A percentile compares a stretch with the other conserved stretches of the same genome.
phyloP scores from a whole-genome alignment of 1,284 basidiomycete species.

The Cryptococcus wingfieldii region DNA sequence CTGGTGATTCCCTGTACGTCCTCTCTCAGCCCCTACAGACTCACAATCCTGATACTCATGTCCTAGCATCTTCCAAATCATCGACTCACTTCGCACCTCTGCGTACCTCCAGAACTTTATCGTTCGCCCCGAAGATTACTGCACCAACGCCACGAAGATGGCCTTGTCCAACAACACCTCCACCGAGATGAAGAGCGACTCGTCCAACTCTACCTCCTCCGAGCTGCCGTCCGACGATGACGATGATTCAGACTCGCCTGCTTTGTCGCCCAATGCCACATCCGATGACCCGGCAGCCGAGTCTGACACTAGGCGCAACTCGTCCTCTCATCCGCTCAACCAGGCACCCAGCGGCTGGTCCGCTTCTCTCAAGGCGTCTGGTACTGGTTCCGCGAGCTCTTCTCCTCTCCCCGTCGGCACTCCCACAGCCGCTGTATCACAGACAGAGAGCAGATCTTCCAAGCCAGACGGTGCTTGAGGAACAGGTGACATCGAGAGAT shows the following conservation, averaged over 20 bases:
- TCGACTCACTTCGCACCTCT: constrained; percentile 5
- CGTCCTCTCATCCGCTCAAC: too few relatives aligned
- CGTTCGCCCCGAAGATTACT: background rate
- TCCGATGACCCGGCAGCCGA: too few relatives aligned
- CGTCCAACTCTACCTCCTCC: background rate
- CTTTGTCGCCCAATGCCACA: background rate
- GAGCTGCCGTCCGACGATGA: background rate
- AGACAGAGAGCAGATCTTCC: too few relatives aligned
- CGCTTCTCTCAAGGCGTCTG: too few relatives aligned
- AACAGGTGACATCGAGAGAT: too few relatives aligned
- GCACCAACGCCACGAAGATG: background rate
- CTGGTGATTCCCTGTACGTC: constrained; percentile 8
- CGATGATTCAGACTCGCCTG: background rate
- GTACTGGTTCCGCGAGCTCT: too few relatives aligned
- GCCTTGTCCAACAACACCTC: too few relatives aligned
- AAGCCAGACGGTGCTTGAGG: too few relatives aligned
- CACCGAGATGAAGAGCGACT: background rate
- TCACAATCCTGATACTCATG: background rate
- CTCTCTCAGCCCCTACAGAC: background rate
- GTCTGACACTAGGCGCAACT: too few relatives aligned
- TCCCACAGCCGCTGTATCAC: too few relatives aligned
- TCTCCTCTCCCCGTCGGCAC: too few relatives aligned
- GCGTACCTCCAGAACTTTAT: constrained; percentile 11
- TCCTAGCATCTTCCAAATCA: constrained; percentile 8
- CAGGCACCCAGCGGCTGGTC: too few relatives aligned